These are phyloP conservation scores for Bassia scoparia DNA, from an alignment of 148 eudicot species.

Conservation along the genomic window DNA sequence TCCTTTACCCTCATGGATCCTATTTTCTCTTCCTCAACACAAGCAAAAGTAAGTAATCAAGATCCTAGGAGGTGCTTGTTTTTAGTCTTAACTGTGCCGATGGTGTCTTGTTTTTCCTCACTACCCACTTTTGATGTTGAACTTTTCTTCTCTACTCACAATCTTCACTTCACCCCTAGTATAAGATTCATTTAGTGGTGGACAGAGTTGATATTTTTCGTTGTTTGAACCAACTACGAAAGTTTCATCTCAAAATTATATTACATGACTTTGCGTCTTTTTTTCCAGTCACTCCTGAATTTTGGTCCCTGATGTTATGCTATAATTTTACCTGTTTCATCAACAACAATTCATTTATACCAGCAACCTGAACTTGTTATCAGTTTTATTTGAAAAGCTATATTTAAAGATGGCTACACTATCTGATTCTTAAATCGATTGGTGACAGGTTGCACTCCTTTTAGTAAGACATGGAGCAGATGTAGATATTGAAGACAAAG, in stretches of 20 bases:
- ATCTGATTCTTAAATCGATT: not conserved
- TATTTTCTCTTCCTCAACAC: too few relatives aligned
- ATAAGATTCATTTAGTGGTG: not conserved
- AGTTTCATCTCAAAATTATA: too few relatives aligned
- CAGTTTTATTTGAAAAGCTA: too few relatives aligned
- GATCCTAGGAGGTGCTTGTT: too few relatives aligned
- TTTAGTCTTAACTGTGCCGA: too few relatives aligned
- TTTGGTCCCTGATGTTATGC: not conserved
- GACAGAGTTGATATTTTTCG: not conserved
- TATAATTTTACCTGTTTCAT: not conserved
- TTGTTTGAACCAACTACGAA: not conserved
- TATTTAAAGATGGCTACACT: not conserved
- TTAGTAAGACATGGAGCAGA: slow-evolving; percentile 94
- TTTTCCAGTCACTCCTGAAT: not conserved
- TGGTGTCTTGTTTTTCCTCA: too few relatives aligned
- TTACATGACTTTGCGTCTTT: not conserved
- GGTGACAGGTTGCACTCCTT: slow-evolving; percentile 68
- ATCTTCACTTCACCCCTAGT: too few relatives aligned
- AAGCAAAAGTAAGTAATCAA: too few relatives aligned
- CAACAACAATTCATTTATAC: not conserved
- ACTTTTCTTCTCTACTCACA: too few relatives aligned
- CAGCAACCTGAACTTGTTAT: not conserved
- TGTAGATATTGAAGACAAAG: slow-evolving; percentile 86
- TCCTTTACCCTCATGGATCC: too few relatives aligned
- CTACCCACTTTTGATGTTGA: too few relatives aligned